These are phyloP conservation scores for Phytopythium vexans DNA, from an alignment of 352 stramenopile species.

Conservation along the genomic window DNA sequence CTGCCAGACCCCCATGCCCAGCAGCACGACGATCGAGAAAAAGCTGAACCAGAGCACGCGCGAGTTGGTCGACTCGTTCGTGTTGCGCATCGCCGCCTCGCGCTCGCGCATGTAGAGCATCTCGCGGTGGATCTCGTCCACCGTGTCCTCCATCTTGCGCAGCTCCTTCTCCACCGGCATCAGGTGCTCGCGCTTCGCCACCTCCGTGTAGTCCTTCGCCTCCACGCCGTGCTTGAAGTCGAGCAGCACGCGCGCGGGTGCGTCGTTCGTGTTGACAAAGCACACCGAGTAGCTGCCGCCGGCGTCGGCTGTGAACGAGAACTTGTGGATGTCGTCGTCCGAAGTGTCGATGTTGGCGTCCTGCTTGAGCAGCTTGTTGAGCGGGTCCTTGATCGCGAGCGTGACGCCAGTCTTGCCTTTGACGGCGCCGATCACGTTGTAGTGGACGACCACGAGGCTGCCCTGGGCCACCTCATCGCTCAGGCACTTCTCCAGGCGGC, in stretches of 20 bases:
- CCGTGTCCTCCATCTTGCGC: constrained; percentile 87
- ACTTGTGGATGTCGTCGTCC: constrained; percentile 79
- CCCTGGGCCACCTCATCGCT: constrained; percentile 79
- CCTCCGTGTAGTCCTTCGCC: constrained; percentile 87
- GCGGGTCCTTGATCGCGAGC: constrained; percentile 69
- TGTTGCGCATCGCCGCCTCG: constrained; percentile 84
- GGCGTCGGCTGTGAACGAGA: constrained; percentile 71
- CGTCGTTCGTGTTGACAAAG: constrained; percentile 83
- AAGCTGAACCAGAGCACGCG: constrained; percentile 90
- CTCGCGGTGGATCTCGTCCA: constrained; percentile 88
- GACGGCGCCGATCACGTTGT: constrained; percentile 66
- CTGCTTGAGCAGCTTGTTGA: constrained; percentile 79
- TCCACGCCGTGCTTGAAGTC: constrained; percentile 88
- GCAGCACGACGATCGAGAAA: constrained; percentile 82
- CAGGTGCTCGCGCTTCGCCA: constrained; percentile 86
- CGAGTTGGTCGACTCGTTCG: constrained; percentile 88
- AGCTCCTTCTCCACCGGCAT: constrained; percentile 89
- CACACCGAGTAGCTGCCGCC: constrained; percentile 75
- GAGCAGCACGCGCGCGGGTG: constrained; percentile 66
- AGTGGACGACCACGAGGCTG: constrained; percentile 80
- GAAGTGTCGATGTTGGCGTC: constrained; percentile 82
- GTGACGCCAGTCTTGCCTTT: constrained; percentile 72
- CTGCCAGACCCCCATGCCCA: constrained; percentile 86
- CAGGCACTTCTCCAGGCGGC: constrained; percentile 73
- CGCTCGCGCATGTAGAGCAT: constrained; percentile 90